Conservation (phyloP, 106 monocot species). For the Gastrodia elata region DNA sequence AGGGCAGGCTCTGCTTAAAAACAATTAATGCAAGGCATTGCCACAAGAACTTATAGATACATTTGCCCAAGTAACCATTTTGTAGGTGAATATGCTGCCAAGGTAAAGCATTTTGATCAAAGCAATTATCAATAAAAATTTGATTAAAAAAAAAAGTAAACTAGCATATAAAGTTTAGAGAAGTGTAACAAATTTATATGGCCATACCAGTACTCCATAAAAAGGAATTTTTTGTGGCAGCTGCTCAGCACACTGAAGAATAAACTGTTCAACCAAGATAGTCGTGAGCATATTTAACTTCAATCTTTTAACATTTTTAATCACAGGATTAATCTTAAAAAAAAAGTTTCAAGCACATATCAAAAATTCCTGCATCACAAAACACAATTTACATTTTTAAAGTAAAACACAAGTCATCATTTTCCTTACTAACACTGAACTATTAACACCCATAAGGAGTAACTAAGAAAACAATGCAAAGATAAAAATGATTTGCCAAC, state of each 20-base stretch:
- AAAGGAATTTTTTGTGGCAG: slow-evolving; percentile 91
- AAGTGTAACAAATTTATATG: not conserved
- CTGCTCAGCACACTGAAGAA: slow-evolving; percentile 86
- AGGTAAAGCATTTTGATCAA: not conserved
- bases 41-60: not conserved
- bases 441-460: not conserved
- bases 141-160: not conserved
- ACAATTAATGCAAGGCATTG: not conserved
- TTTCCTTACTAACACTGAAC: not conserved
- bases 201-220: slow-evolving; percentile 80
- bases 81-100: not conserved
- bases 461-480: not conserved
- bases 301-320: not conserved
- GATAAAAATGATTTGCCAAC: not conserved
- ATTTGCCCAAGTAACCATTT: not conserved
- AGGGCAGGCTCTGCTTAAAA: not conserved
- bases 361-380: not conserved
- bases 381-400: not conserved
- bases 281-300: not conserved
- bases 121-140: not conserved
- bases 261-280: slow-evolving; percentile 32
- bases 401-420: not conserved
- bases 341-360: not conserved
- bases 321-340: not conserved
- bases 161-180: not conserved